Evolutionary conservation across 805 yeast genomes (phyloP).

Genomic region (Vanderwaltozyma polyspora): DNA sequence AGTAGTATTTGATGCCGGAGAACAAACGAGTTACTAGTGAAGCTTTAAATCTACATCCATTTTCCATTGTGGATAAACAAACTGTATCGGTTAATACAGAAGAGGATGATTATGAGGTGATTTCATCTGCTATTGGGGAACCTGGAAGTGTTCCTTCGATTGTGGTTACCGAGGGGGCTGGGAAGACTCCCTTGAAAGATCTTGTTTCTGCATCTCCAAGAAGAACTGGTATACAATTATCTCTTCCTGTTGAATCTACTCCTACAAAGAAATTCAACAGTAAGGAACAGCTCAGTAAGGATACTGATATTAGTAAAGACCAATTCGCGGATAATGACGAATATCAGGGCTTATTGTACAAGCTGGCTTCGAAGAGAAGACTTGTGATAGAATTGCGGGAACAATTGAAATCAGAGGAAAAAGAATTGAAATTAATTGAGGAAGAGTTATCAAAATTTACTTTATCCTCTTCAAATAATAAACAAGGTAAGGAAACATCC

Average conservation of each 20-base stretch:
- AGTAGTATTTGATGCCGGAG: too few relatives aligned
- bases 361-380: constrained; percentile 43
- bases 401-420: constrained; percentile 29
- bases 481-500: not conserved
- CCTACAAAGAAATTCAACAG: not conserved
- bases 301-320: not conserved
- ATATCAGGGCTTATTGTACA: constrained; percentile 22
- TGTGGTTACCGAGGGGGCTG: not conserved
- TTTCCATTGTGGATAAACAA: constrained; percentile 19
- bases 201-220: constrained; percentile 5
- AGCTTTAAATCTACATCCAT: constrained; percentile 16
- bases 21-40: constrained; percentile 11
- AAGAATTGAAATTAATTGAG: constrained; percentile 30
- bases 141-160: not conserved
- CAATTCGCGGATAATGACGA: constrained; percentile 2
- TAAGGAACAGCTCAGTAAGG: not conserved
- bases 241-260: constrained; percentile 8
- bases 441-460: constrained; percentile 12
- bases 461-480: not conserved
- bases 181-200: not conserved
- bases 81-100: not conserved
- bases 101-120: not conserved
- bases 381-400: constrained; percentile 38
- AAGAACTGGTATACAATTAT: constrained; percentile 8
- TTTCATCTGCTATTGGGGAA: not conserved